Conservation (phyloP, 2,329 filamentous ascomycete species). For the Ophiosphaerella narmari region DNA sequence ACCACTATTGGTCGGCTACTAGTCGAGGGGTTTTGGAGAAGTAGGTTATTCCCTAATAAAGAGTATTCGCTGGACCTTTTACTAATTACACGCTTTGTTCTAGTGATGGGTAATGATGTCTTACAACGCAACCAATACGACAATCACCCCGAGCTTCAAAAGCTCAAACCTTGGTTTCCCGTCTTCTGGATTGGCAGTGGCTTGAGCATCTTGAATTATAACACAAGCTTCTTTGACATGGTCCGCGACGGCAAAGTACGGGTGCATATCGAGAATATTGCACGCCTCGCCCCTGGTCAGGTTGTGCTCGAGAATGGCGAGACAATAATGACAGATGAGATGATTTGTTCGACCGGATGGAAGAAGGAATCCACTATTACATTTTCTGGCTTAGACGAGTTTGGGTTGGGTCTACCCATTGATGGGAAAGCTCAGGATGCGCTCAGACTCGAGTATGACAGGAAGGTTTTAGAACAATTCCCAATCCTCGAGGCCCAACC, state of each 20-base stretch:
- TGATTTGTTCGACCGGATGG: slow-evolving; percentile 63
- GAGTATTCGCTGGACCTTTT: too few species aligned
- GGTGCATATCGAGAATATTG: slow-evolving; percentile 61
- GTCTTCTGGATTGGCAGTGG: slow-evolving; percentile 58
- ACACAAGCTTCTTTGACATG: slow-evolving; percentile 59
- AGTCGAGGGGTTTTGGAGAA: slow-evolving; percentile 59
- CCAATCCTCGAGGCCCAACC: slow-evolving; percentile 60
- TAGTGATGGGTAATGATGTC: slow-evolving; percentile 57
- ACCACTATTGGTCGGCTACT: slow-evolving; percentile 60
- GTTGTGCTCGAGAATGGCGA: slow-evolving; percentile 56
- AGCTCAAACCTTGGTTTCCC: slow-evolving; percentile 45
- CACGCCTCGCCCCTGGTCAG: slow-evolving; percentile 49
- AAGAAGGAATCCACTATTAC: slow-evolving; percentile 27
- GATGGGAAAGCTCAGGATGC: slow-evolving; percentile 48
- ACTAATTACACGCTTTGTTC: too few species aligned
- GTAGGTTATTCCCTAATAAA: background rate
- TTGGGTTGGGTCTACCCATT: slow-evolving; percentile 9
- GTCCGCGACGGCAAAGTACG: slow-evolving; percentile 57
- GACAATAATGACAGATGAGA: slow-evolving; percentile 51
- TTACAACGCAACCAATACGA: slow-evolving; percentile 52
- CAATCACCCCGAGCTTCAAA: slow-evolving; percentile 41
- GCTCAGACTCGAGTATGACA: slow-evolving; percentile 57
- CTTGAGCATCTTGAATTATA: slow-evolving; percentile 64
- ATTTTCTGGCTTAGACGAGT: slow-evolving; percentile 8
- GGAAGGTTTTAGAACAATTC: slow-evolving; percentile 58